Evolutionary conservation across 2,329 filamentous ascomycete genomes (phyloP), one percentile per base, ranked within the genome.

Genomic region (Scytalidium lignicola): DNA sequence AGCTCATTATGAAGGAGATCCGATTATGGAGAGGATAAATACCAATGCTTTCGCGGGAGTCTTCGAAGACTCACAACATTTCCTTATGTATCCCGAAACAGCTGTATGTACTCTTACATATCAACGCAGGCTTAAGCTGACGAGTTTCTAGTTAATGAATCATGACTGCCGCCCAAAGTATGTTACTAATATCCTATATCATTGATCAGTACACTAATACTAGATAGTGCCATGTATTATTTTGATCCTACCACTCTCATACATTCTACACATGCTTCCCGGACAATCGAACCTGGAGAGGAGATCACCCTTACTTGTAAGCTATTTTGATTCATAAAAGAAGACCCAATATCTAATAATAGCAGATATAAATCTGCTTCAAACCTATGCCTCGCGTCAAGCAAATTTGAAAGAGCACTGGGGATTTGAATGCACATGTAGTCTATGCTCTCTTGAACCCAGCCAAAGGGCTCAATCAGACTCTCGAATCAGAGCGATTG

Each of bases 141-240:
- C 42, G 5, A 48, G 21, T 21, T 15, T 32, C 32, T 23, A 69
- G 37, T 60, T 68, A 2, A 58, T 72, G 48, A 72, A 73, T 49
- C 70, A 73, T 52, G 69, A 67, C 48, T 72, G 70, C 50, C 62
- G 62, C n/a, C 70, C 69, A 19, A 72, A 70, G 53, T 65, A 62
- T 37, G 64, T 62, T 37, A 13, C 32, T 7, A 5, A 13, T 4
- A 37, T n/a, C 17, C 21, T 40, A 17, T 22, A 13, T 23, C 1
- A 20, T 3, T 13, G 13, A 21, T 20, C 7, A 9, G 2, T 10
- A 15, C 18, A 32, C 51, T 55, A 44, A 57, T 20, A 13, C 18
- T 2, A 26, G 8, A n/a, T 44, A 60, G 58, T 51, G 49, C 60
- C 9, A 57, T 62, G 56, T 70, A 68, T 54, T 65, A 66, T 43